Evolutionary conservation across 2,329 filamentous ascomycete species (phyloP).

Genomic region (Eutypella sp.): DNA sequence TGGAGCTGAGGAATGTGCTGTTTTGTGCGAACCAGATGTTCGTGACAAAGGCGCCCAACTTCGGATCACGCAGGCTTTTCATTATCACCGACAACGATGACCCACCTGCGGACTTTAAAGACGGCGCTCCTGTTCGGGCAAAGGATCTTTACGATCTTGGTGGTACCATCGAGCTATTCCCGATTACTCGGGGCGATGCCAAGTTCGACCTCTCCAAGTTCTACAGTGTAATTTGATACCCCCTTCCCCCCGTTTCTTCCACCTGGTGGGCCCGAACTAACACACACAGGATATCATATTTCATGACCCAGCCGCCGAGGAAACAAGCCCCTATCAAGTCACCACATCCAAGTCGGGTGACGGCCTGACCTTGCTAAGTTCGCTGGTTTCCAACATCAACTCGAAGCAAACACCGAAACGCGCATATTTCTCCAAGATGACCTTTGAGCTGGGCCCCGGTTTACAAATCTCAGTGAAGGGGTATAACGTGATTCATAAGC

Average conservation of each 20-base stretch:
- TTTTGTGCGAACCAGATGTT: slow-evolving; percentile 97
- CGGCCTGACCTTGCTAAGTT: slow-evolving; percentile 73
- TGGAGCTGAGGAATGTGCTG: slow-evolving; percentile 81
- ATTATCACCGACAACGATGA: slow-evolving; percentile 93
- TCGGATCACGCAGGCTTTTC: slow-evolving; percentile 88
- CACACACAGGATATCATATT: slow-evolving; percentile 77
- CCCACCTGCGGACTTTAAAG: slow-evolving; percentile 67
- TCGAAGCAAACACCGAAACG: slow-evolving; percentile 84
- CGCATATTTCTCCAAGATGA: slow-evolving; percentile 79
- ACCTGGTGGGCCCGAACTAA: slow-evolving; percentile 15
- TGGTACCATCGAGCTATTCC: slow-evolving; percentile 87
- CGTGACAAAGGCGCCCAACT: slow-evolving; percentile 90
- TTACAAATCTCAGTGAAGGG: slow-evolving; percentile 88
- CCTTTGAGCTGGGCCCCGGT: slow-evolving; percentile 79
- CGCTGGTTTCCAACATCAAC: slow-evolving; percentile 80
- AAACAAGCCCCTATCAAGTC: slow-evolving; percentile 52
- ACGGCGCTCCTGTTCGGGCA: slow-evolving; percentile 76
- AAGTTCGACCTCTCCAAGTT: slow-evolving; percentile 81
- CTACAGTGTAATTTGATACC: slow-evolving; percentile 74
- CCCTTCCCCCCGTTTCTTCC: no score
- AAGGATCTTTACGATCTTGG: slow-evolving; percentile 94
- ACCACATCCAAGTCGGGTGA: slow-evolving; percentile 64
- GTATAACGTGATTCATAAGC: slow-evolving; percentile 82
- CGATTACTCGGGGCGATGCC: slow-evolving; percentile 66
- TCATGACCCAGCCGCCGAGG: slow-evolving; percentile 66